A percentile compares a stretch with the other conserved stretches of the same genome.
phyloP scores from a whole-genome alignment of 2,329 filamentous ascomycete genomes.

The Pezicula neosporulosa region DNA sequence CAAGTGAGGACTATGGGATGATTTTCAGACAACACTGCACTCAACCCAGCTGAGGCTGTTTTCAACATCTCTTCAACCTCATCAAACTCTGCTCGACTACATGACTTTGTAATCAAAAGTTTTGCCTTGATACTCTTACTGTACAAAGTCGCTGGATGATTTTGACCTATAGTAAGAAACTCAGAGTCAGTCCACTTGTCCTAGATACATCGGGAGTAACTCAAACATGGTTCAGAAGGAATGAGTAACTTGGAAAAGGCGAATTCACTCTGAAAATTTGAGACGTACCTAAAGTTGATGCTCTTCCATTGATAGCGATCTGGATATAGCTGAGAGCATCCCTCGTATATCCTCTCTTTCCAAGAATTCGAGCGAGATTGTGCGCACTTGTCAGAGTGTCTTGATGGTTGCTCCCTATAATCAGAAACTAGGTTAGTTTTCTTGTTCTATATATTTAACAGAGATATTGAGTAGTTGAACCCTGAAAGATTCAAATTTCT shows the following conservation, averaged over 20 bases:
- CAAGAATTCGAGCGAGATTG: conserved; percentile 15
- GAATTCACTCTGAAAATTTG: too few relatives aligned
- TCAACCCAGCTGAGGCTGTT: conserved; percentile 13
- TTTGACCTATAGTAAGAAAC: neutral
- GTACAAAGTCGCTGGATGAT: conserved; percentile 21
- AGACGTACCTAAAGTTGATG: conserved; percentile 9
- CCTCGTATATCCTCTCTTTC: conserved; percentile 14
- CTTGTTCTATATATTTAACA: too few relatives aligned
- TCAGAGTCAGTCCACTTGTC: too few relatives aligned
- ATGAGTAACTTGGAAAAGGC: too few relatives aligned
- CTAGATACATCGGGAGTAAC: too few relatives aligned
- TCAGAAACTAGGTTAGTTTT: too few relatives aligned
- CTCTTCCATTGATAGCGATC: conserved; percentile 16
- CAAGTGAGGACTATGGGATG: conserved; percentile 19
- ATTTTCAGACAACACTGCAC: conserved; percentile 10
- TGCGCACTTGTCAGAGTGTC: conserved; percentile 20
- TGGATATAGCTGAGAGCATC: conserved; percentile 17
- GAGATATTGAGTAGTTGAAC: too few relatives aligned
- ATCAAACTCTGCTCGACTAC: conserved; percentile 14
- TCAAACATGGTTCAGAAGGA: too few relatives aligned
- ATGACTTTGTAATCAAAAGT: conserved; percentile 15
- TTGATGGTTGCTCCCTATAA: conserved; percentile 12
- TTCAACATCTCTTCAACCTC: conserved; percentile 17
- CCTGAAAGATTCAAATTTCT: too few relatives aligned
- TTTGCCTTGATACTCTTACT: conserved; percentile 18